Conservation (phyloP, 495 filamentous ascomycete species). For the Acidiella bohemica region DNA sequence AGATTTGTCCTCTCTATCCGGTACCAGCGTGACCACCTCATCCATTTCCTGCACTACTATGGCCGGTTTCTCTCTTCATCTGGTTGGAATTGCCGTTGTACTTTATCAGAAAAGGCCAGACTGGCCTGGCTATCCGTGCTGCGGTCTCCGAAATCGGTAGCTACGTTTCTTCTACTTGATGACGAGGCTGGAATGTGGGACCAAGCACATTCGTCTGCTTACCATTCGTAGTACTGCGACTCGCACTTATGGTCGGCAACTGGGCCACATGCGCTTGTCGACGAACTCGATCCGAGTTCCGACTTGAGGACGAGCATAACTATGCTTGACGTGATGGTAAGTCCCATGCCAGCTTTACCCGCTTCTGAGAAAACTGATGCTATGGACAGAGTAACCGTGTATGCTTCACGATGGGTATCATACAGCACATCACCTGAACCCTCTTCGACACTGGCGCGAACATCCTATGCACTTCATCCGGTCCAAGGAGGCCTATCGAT, state of each 20-base stretch:
- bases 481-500: constrained; percentile 44
- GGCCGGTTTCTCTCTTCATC: constrained; percentile 55
- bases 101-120: constrained; percentile 46
- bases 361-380: background rate
- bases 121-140: constrained; percentile 36
- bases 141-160: constrained; percentile 41
- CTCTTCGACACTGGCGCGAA: constrained; percentile 59
- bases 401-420: constrained; percentile 71
- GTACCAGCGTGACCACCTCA: constrained; percentile 55
- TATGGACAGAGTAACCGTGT: constrained; percentile 47
- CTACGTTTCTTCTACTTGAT: constrained; percentile 32
- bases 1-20: constrained; percentile 58
- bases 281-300: constrained; percentile 51
- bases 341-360: constrained; percentile 30
- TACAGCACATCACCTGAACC: constrained; percentile 64
- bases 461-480: constrained; percentile 54
- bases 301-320: constrained; percentile 61
- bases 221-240: constrained; percentile 44
- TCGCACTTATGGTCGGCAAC: constrained; percentile 60
- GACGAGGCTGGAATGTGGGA: constrained; percentile 36
- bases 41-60: constrained; percentile 53
- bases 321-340: constrained; percentile 55
- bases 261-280: constrained; percentile 68
- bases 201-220: constrained; percentile 47
- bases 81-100: constrained; percentile 67